These are phyloP conservation scores for Xylariaceae sp. DNA, from an alignment of 2,329 filamentous ascomycete genomes.

Conservation along the genomic window DNA sequence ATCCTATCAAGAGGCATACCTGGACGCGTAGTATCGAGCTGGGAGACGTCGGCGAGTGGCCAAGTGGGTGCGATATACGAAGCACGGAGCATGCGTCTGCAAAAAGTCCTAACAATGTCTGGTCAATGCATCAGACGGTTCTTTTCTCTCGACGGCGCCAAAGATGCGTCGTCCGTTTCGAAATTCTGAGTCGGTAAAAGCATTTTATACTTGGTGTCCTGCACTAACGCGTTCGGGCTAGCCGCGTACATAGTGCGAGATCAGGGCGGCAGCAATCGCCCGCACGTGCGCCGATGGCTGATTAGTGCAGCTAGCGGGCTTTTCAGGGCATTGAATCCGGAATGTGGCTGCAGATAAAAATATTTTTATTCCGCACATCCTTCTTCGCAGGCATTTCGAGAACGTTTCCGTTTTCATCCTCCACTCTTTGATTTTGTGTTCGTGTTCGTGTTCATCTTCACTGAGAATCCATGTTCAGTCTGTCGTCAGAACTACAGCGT, in stretches of 20 bases:
- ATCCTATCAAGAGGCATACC: neutral
- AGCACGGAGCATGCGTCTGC: neutral
- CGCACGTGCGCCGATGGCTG: neutral
- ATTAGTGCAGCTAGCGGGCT: too few relatives aligned
- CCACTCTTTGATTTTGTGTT: neutral
- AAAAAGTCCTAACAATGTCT: neutral
- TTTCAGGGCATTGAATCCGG: too few relatives aligned
- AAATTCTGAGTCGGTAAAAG: neutral
- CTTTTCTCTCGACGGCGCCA: neutral
- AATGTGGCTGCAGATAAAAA: too few relatives aligned
- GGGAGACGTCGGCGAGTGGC: neutral
- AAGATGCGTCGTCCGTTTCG: neutral
- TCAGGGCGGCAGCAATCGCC: neutral
- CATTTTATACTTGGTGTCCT: neutral
- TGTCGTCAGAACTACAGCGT: neutral
- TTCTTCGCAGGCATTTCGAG: too few relatives aligned
- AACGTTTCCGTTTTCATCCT: neutral
- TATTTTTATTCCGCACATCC: too few relatives aligned
- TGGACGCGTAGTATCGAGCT: neutral
- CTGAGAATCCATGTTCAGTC: too few relatives aligned
- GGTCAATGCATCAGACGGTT: neutral
- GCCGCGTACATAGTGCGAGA: neutral
- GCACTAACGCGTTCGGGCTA: neutral
- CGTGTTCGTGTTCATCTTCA: too few relatives aligned
- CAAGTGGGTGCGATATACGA: neutral